Conservation (phyloP, 2,329 filamentous ascomycete genomes). For the Pseudogymnoascus sp. region DNA sequence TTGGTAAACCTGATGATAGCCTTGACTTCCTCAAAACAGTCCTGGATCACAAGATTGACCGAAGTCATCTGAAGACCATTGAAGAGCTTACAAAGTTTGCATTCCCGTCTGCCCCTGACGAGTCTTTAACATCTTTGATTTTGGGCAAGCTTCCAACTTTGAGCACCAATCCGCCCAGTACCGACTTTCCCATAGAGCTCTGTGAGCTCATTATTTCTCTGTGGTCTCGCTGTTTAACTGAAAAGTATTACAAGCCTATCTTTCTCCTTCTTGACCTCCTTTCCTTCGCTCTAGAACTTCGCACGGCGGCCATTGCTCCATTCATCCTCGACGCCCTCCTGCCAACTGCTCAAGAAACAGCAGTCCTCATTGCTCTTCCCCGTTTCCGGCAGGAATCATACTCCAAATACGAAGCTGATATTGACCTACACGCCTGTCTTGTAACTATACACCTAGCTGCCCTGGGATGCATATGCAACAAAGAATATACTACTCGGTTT, state of each 20-base stretch:
- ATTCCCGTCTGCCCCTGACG: conserved; percentile 56
- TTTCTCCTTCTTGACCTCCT: conserved; percentile 58
- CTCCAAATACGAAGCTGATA: conserved; percentile 44
- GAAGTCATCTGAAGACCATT: conserved; percentile 53
- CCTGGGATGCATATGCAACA: conserved; percentile 46
- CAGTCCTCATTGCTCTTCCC: conserved; percentile 44
- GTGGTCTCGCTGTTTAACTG: conserved; percentile 61
- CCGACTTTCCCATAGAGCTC: conserved; percentile 53
- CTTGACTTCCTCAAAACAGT: conserved; percentile 31
- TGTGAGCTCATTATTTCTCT: conserved; percentile 56
- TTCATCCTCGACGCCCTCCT: conserved; percentile 51
- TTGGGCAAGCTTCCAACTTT: conserved; percentile 58
- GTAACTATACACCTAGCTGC: conserved; percentile 58
- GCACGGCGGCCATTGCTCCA: conserved; percentile 51
- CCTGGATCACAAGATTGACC: conserved; percentile 28
- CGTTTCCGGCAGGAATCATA: conserved; percentile 34
- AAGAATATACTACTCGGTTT: conserved; percentile 13
- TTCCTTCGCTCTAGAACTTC: conserved; percentile 54
- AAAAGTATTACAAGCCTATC: conserved; percentile 55
- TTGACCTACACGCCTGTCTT: conserved; percentile 58
- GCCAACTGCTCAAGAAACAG: conserved; percentile 49
- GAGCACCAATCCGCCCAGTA: conserved; percentile 42
- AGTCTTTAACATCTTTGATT: conserved; percentile 59
- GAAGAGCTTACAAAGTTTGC: conserved; percentile 58
- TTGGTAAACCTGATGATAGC: conserved; percentile 35